A percentile compares a stretch with the other conserved stretches of the same genome.
phyloP scores from a whole-genome alignment of 352 stramenopile genomes.

The Phytophthora pluvialis region DNA sequence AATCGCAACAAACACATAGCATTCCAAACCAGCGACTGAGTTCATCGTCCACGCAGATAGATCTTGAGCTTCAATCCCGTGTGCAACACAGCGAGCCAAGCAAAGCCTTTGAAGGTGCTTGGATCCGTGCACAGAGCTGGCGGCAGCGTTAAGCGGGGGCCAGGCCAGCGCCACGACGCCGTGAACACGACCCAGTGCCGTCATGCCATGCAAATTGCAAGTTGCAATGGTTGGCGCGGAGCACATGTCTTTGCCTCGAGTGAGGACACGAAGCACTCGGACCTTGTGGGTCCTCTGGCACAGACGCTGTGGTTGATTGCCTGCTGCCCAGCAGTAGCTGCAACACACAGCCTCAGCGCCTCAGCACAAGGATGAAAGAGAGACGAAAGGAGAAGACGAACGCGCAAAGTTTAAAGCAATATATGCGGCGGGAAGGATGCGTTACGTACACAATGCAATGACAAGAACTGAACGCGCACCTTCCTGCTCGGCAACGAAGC shows the following conservation, averaged over 20 bases:
- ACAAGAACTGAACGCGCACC: constrained; percentile 35
- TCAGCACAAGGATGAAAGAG: neutral
- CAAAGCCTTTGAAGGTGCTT: constrained; percentile 9
- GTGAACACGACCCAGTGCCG: neutral
- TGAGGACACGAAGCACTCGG: constrained; percentile 1
- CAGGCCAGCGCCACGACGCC: neutral
- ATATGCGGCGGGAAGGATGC: constrained; percentile 35
- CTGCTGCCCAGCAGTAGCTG: neutral
- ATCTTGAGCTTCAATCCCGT: neutral
- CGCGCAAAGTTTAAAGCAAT: constrained; percentile 23
- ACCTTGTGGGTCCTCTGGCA: no score
- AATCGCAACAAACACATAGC: constrained; percentile 35
- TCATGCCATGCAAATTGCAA: no score
- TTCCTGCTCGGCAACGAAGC: constrained; percentile 29
- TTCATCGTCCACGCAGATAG: neutral
- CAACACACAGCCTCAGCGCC: neutral
- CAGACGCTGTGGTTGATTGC: no score
- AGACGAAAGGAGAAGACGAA: constrained; percentile 4
- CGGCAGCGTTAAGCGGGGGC: constrained; percentile 14
- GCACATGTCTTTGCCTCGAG: constrained; percentile 10
- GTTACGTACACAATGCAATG: constrained; percentile 44
- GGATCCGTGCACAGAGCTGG: constrained; percentile 18
- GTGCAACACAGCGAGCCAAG: constrained; percentile 18
- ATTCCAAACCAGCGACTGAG: constrained; percentile 12
- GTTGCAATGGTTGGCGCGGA: constrained; percentile 1